Base-by-base conservation (phyloP, 148 eudicot species). In the Dianthus caryophyllus region DNA sequence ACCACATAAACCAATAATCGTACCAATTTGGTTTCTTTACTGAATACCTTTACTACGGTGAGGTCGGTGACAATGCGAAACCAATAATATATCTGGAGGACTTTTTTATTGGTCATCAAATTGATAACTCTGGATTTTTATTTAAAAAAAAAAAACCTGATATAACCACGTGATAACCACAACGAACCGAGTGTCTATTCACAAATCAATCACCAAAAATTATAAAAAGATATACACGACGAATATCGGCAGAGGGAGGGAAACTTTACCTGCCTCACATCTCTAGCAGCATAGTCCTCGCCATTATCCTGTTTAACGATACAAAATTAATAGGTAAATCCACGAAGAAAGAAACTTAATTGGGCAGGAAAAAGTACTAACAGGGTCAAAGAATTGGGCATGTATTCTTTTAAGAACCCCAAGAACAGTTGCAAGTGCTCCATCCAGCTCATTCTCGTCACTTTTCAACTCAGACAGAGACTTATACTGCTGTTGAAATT, bases 361-460 rank as follows among this genome's bases (percentile, higher is more conserved):
- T 15, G 22, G 33, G 15, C 6, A 57, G 59, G 31, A 77, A 33
- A 33, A 63, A 46, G 56, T 51, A 36, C 78, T 75, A 79, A 90
- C 97, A 71, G 71, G 74, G 71, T 90, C 86, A 72, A 88, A 94
- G 78, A 88, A 94, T 59, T 81, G 66, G 61, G 70, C 51, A 50
- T 94, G 96, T 64, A 88, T 72, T 51, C 64, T 85, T 81, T 81
- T 82, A 18, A 94, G 88, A 33, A 88, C 86, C 72, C 77, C 80
- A 15, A 94, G 85, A 53, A 90, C 77, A 53, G 84, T 78, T 46
- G 88, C 90, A 64, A 94, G 98, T 44, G 92, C 84, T 72, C 98
- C 98, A 51, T 90, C 96, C 43, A 75, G 58, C 79, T 90, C 98
- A 79, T 76, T 90, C 78, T 94, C 98, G 71, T 93, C 98, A 77